Base-by-base conservation (phyloP, 1,284 basidiomycete genomes). In the Microbotryomycetes sp. region DNA sequence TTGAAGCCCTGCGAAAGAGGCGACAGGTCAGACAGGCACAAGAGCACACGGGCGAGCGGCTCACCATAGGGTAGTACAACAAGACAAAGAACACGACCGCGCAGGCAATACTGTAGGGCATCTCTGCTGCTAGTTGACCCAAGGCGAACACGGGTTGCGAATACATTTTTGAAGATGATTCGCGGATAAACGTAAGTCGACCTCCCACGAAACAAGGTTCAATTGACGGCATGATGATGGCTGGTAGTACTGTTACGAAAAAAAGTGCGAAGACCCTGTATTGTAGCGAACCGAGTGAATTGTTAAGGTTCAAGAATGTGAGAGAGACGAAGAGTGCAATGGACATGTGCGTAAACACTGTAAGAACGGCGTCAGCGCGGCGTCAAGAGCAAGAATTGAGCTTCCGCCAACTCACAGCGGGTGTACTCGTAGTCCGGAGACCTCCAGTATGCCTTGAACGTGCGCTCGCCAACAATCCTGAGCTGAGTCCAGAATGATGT, bases 401-500 rank as follows among this genome's bases (percentile, higher is more conserved):
- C 58, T 5, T n/a, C 26, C 30, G 55, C 0, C 68, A 76, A 91
- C 90, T 49, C 92, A 54, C 47, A 79, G 54, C 91, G 84, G 51
- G 85, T 91, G 79, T 87, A 89, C 60, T 79, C 77, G 73, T 90
- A 91, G 67, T 92, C 84, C 0, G 88, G 84, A 16, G 84, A 89
- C 60, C 92, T 80, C 87, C 88, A 93, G 31, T 92, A 80, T 2
- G 88, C 84, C 26, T 80, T 74, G 73, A 86, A 85, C 73, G 92
- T 91, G 54, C 92, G 81, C 36, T 78, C 67, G 16, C 87, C 80
- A 56, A 94, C 89, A 6, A 82, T 80, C 74, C 82, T 81, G 69
- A 96, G 79, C 76, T 97, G 92, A 73, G 85, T 87, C 63, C 79
- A 74, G 79, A 90, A 87, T 0, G 86, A 81, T 0, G 90, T 89